Percentiles rank a stretch among this genome's conserved stretches.
Evolutionary conservation across 1,284 basidiomycete genomes (phyloP).

Genomic region (Agroathelia rolfsii): DNA sequence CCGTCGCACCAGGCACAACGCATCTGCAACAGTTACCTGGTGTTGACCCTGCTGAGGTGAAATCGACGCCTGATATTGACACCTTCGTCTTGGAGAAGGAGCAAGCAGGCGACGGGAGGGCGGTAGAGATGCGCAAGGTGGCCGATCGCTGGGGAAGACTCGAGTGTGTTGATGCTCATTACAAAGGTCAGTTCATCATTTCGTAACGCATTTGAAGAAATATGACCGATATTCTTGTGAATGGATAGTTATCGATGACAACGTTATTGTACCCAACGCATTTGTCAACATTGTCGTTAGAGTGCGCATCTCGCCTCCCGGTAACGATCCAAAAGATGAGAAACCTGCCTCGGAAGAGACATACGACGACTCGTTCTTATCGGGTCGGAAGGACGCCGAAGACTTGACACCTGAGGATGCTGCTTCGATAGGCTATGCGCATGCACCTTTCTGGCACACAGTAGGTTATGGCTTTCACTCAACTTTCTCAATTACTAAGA

Average conservation of each 20-base stretch:
- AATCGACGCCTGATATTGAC: constrained; percentile 32
- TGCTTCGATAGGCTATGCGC: constrained; percentile 54
- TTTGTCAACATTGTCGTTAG: constrained; percentile 87
- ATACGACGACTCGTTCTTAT: constrained; percentile 62
- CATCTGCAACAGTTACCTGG: constrained; percentile 62
- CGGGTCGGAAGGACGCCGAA: constrained; percentile 52
- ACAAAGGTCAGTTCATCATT: constrained; percentile 69
- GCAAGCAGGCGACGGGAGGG: constrained; percentile 41
- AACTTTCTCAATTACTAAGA: constrained; percentile 6
- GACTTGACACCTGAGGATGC: constrained; percentile 31
- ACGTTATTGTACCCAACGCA: constrained; percentile 78
- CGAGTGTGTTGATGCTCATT: constrained; percentile 78
- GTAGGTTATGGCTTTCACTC: constrained; percentile 33
- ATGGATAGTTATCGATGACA: constrained; percentile 81
- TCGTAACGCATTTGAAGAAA: no score
- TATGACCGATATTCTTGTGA: no score
- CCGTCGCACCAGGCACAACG: constrained; percentile 52
- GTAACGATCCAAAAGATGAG: constrained; percentile 17
- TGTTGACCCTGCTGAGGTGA: constrained; percentile 44
- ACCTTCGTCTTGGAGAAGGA: constrained; percentile 43
- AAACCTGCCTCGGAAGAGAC: constrained; percentile 39
- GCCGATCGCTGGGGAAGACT: constrained; percentile 70
- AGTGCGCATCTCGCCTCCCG: constrained; percentile 55
- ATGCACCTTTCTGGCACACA: constrained; percentile 86
- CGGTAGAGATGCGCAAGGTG: constrained; percentile 57